Conservation (phyloP, 2,329 filamentous ascomycete genomes). For the Phaeosphaeria sp. region DNA sequence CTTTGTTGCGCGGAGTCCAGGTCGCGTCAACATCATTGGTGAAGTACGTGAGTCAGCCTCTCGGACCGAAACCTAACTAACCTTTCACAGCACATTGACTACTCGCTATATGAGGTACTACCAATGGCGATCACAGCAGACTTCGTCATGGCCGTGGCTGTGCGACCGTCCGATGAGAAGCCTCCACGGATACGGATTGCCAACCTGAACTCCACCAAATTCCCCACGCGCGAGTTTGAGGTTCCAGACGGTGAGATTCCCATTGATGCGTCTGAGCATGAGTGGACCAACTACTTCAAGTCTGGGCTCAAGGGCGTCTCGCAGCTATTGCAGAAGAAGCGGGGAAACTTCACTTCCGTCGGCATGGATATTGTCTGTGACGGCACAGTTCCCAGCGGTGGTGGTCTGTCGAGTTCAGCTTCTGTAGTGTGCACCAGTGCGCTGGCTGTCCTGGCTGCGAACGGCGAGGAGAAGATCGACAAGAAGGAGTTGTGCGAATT, state of each 20-base stretch:
- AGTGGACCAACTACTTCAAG: conserved; percentile 99
- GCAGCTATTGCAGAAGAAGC: conserved; percentile 73
- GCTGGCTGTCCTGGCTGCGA: conserved; percentile 84
- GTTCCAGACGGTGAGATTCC: conserved; percentile 65
- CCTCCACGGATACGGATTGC: conserved; percentile 73
- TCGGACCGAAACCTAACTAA: conserved; percentile 17
- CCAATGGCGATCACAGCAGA: conserved; percentile 96
- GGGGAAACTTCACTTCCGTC: conserved; percentile 70
- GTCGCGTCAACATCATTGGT: conserved; percentile 96
- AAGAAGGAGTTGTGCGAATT: conserved; percentile 93
- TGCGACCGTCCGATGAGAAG: conserved; percentile 59
- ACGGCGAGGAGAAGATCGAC: conserved; percentile 78
- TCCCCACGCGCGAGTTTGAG: conserved; percentile 76
- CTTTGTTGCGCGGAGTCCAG: conserved; percentile 89
- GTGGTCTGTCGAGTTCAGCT: conserved; percentile 90
- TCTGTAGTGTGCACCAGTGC: conserved; percentile 92
- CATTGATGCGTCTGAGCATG: conserved; percentile 84
- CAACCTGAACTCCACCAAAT: conserved; percentile 79
- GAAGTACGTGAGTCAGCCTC: conserved; percentile 58
- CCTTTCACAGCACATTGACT: conserved; percentile 81
- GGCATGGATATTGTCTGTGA: conserved; percentile 91
- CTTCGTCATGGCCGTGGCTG: conserved; percentile 80
- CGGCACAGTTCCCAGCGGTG: conserved; percentile 89
- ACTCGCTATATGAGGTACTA: conserved; percentile 93
- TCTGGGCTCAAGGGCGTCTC: conserved; percentile 85